Base-by-base conservation (phyloP, 202 grass and related monocot genomes). In the Saccharum hybrid region DNA sequence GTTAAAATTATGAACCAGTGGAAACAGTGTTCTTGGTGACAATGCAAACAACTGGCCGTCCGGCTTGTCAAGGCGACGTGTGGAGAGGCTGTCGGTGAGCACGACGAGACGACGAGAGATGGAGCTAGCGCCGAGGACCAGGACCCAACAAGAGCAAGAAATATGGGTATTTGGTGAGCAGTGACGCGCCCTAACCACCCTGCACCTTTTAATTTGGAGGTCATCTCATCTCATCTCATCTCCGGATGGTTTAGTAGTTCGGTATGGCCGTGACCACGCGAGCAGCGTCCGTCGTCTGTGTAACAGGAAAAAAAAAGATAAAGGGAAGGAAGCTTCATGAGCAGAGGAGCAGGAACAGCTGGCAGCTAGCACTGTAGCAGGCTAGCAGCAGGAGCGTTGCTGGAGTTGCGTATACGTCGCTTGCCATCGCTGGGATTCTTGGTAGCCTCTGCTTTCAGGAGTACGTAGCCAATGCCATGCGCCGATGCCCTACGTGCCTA, bases 101-200 rank as follows among this genome's bases (percentile, higher is more conserved):
- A 37, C 5, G 36, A 37, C 5, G 36, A 37, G 36, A 37, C 36
- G 36, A 37, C 34, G 34, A 3, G 36, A 37, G 36, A 28, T 28
- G 28, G 28, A 37, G 5, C 36, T 6, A 37, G 36, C 5, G 36
- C 36, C 36, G 5, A 37, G 36, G 36, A 37, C 36, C 67, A 70
- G 10, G n/a, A 43, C 10, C 19, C 4, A 39, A 34, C 77, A 66
- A 72, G 31, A 57, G 66, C 82, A 13, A 89, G 68, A 49, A 71
- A 66, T 66, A 59, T 1, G 7, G 7, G 26, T n/a, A 72, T 73
- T 63, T 7, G 77, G 78, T 78, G 40, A 82, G 78, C 66, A 23
- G 12, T 86, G 88, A 68, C 83, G 78, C 18, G 43, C 41, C 52
- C n/a, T 51, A 51, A 63, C 81, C 23, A 52, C 54, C 54, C 49